phyloP scores from a whole-genome alignment of 1,284 basidiomycete species.

The Cryptococcus jaspeensis region DNA sequence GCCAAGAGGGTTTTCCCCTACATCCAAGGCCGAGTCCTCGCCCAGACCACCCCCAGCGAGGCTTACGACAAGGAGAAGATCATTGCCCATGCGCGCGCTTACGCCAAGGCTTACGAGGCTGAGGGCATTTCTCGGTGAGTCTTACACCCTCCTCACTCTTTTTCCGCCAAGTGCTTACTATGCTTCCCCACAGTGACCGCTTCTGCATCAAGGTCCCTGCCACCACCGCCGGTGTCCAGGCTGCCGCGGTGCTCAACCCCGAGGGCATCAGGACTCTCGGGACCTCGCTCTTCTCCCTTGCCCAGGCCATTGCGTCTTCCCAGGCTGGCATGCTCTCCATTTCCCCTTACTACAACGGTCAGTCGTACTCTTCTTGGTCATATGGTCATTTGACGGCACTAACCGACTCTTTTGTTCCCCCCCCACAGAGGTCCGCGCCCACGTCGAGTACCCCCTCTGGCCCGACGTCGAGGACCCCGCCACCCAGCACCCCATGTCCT shows the following conservation, averaged over 20 bases:
- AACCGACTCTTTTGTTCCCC: no score
- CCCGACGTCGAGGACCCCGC: constrained; percentile 28
- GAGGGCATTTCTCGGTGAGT: constrained; percentile 27
- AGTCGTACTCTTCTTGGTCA: constrained; percentile 2
- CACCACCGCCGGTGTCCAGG: constrained; percentile 43
- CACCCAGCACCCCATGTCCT: constrained; percentile 31
- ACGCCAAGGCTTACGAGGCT: constrained; percentile 22
- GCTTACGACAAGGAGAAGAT: constrained; percentile 25
- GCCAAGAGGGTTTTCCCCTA: constrained; percentile 19
- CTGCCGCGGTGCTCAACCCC: constrained; percentile 31
- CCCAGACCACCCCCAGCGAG: constrained; percentile 24
- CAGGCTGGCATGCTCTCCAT: constrained; percentile 44
- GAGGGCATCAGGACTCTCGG: constrained; percentile 43
- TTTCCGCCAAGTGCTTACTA: background rate
- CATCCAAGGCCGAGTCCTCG: constrained; percentile 29
- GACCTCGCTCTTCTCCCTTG: constrained; percentile 42
- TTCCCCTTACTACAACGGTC: constrained; percentile 46
- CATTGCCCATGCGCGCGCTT: constrained; percentile 23
- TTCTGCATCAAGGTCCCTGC: constrained; percentile 48
- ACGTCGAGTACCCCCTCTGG: constrained; percentile 24
- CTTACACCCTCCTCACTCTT: background rate
- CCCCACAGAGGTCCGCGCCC: constrained; percentile 23
- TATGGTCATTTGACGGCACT: no score
- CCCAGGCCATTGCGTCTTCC: constrained; percentile 44
- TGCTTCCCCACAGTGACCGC: constrained; percentile 23